Conservation (phyloP, 805 yeast species). For the Nakazawaea pomicola region DNA sequence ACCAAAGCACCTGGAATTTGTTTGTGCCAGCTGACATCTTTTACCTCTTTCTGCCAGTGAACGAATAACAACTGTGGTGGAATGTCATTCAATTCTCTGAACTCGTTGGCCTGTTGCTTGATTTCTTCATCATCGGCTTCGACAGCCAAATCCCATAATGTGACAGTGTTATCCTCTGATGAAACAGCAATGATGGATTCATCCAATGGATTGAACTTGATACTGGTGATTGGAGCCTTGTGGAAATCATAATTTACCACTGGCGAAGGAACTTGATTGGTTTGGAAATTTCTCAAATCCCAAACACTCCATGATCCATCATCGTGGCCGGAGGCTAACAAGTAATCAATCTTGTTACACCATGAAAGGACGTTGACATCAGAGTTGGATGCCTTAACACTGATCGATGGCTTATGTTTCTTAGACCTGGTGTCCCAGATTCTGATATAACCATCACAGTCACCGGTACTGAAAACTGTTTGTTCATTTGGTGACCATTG, state of each 20-base stretch:
- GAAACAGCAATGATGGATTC: constrained; percentile 95
- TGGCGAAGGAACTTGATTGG: constrained; percentile 58
- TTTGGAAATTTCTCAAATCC: constrained; percentile 86
- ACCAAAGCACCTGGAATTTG: constrained; percentile 96
- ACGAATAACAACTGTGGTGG: constrained; percentile 95
- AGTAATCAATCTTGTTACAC: constrained; percentile 82
- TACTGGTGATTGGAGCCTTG: constrained; percentile 87
- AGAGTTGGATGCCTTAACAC: constrained; percentile 69
- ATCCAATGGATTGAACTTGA: constrained; percentile 91
- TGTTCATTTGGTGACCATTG: constrained; percentile 94
- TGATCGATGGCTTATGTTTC: constrained; percentile 85
- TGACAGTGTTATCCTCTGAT: constrained; percentile 94
- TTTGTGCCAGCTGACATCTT: constrained; percentile 96
- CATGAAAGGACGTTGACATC: constrained; percentile 96
- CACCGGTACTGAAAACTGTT: constrained; percentile 94
- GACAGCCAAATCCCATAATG: constrained; percentile 96
- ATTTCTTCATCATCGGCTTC: constrained; percentile 99
- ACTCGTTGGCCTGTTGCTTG: constrained; percentile 73
- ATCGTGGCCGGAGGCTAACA: constrained; percentile 94
- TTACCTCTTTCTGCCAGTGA: constrained; percentile 97
- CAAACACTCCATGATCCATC: constrained; percentile 97
- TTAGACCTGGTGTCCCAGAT: constrained; percentile 97
- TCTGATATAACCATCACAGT: constrained; percentile 84
- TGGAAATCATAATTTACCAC: constrained; percentile 96
- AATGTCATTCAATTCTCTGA: constrained; percentile 76